A percentile compares a stretch with the other conserved stretches of the same genome.
Evolutionary conservation across 805 yeast species (phyloP).

Genomic region (Kazachstania africana): DNA sequence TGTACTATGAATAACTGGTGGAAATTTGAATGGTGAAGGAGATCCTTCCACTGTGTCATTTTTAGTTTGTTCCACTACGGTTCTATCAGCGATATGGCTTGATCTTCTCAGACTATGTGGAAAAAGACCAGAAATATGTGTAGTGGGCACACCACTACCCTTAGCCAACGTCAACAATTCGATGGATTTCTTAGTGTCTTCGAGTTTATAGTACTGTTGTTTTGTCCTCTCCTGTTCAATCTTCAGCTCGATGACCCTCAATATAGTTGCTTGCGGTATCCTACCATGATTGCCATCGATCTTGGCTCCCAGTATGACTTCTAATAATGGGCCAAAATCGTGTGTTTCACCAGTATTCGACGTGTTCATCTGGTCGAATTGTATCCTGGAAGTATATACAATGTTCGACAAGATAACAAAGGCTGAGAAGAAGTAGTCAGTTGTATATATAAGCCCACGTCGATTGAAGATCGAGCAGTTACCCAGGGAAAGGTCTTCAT

Average conservation of each 20-base stretch:
- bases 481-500: no score
- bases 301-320: no score
- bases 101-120: no score
- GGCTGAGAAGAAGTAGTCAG: no score
- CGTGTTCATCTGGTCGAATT: no score
- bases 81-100: slow-evolving; percentile 4
- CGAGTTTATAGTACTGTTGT: slow-evolving; percentile 65
- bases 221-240: slow-evolving; percentile 72
- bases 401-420: no score
- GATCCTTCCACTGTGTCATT: neutral
- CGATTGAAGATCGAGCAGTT: no score
- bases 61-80: neutral
- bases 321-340: no score
- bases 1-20: slow-evolving; percentile 1
- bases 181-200: slow-evolving; percentile 45
- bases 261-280: slow-evolving; percentile 16
- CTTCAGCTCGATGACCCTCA: slow-evolving; percentile 46
- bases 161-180: slow-evolving; percentile 53
- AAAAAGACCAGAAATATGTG: slow-evolving; percentile 51
- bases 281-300: no score
- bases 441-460: no score
- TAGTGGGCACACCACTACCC: slow-evolving; percentile 50
- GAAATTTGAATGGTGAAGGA: slow-evolving; percentile 2
- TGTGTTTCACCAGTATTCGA: no score
- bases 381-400: no score